Evolutionary conservation across 352 stramenopile genomes (phyloP).

Genomic region (Phytophthora podocarpi): DNA sequence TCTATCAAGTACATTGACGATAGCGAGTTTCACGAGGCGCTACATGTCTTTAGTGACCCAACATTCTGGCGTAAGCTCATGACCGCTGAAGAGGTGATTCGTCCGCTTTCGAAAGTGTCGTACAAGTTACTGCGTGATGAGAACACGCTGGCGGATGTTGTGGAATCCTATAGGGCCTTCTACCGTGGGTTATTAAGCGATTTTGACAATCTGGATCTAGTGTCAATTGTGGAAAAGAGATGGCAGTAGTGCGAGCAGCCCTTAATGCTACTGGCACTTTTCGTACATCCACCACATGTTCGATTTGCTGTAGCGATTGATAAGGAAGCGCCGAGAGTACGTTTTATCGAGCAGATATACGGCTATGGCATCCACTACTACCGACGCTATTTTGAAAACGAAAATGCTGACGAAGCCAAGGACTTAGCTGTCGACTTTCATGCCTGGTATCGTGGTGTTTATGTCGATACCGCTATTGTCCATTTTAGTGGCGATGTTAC

Average conservation of each 20-base stretch:
- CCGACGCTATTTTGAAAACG: conserved; percentile 1
- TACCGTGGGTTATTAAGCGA: background rate
- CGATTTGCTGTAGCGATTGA: background rate
- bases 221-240: conserved; percentile 1
- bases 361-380: conserved; percentile 6
- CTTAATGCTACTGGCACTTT: conserved; percentile 3
- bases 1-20: background rate
- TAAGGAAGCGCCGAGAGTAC: no score
- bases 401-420: background rate
- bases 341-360: background rate
- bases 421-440: background rate
- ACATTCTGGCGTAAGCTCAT: conserved; percentile 1
- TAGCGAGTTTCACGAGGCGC: background rate
- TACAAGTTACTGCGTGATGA: background rate
- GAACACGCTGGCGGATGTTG: background rate
- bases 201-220: background rate
- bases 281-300: conserved; percentile 6
- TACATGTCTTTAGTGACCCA: background rate
- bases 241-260: conserved; percentile 10
- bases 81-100: no score
- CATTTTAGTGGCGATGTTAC: conserved; percentile 4
- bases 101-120: background rate
- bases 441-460: conserved; percentile 1
- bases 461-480: background rate
- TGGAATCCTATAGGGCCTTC: background rate